Evolutionary conservation across 768 basidiomycete species (phyloP).

Genomic region (Leccinum disarticulatum): DNA sequence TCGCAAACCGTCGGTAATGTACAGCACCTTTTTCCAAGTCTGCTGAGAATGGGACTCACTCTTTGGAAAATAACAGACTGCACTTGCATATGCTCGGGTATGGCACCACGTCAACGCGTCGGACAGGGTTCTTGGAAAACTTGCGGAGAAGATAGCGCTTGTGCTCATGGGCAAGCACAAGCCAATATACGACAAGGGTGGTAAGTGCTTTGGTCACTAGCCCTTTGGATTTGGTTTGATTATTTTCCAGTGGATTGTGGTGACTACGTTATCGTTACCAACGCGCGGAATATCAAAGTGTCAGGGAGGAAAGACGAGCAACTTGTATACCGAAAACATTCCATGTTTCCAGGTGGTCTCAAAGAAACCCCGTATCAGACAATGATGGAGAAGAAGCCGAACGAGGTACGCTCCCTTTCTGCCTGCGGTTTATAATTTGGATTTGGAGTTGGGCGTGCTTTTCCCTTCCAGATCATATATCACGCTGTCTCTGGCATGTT

Average conservation of each 20-base stretch:
- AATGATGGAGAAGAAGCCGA: conserved; percentile 84
- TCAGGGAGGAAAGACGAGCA: conserved; percentile 90
- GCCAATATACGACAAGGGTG: conserved; percentile 90
- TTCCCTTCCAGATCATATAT: conserved; percentile 73
- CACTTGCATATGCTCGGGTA: conserved; percentile 88
- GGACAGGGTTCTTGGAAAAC: conserved; percentile 89
- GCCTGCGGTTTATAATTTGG: not conserved
- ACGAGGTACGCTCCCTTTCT: conserved; percentile 61
- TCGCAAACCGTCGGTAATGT: conserved; percentile 84
- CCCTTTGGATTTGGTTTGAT: not conserved
- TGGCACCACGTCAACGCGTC: conserved; percentile 96
- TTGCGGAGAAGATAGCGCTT: conserved; percentile 90
- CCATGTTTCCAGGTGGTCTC: conserved; percentile 91
- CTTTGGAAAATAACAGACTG: conserved; percentile 59
- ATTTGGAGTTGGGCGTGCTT: not conserved
- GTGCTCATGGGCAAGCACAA: conserved; percentile 99
- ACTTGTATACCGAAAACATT: conserved; percentile 83
- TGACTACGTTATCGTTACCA: conserved; percentile 96
- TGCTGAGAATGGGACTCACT: conserved; percentile 1
- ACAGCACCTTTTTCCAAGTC: conserved; percentile 24
- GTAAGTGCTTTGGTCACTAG: conserved; percentile 43
- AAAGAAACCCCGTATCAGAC: conserved; percentile 85
- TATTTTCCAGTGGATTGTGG: conserved; percentile 82
- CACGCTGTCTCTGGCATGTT: conserved; percentile 98
- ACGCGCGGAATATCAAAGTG: conserved; percentile 78